Conservation (phyloP, 2,329 filamentous ascomycete genomes). For the Pezicula carpinea region DNA sequence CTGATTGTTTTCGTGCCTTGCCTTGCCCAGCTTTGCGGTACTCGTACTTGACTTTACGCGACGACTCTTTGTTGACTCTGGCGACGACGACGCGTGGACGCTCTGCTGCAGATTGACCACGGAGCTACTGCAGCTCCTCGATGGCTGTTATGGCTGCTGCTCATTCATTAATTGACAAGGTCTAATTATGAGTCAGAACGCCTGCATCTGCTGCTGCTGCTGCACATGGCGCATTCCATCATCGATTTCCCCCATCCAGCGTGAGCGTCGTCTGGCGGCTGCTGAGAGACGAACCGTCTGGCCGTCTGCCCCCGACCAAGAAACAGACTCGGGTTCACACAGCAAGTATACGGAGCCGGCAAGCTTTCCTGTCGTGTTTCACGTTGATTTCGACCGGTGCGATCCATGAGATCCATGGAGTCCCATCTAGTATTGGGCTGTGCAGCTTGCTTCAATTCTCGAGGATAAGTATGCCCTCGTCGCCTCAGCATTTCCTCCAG, state of each 20-base stretch:
- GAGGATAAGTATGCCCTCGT: constrained; percentile 27
- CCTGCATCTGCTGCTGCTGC: no score
- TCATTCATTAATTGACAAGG: constrained; percentile 9
- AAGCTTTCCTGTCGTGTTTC: constrained; percentile 24
- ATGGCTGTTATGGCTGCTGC: no score
- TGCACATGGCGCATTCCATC: constrained; percentile 20
- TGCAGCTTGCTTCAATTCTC: constrained; percentile 10
- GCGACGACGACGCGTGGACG: constrained; percentile 7
- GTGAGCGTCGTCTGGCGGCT: constrained; percentile 18
- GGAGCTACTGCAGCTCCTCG: constrained; percentile 7
- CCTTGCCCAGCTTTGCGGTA: constrained; percentile 1
- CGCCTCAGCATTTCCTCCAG: constrained; percentile 19
- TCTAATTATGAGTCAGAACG: constrained; percentile 30
- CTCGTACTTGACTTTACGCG: no score
- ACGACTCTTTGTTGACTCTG: no score
- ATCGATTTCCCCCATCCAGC: constrained; percentile 4
- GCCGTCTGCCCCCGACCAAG: constrained; percentile 27
- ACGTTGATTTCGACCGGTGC: constrained; percentile 15
- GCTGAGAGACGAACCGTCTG: constrained; percentile 27
- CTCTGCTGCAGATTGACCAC: constrained; percentile 11
- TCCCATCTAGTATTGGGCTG: constrained; percentile 22
- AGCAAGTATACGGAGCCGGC: constrained; percentile 8
- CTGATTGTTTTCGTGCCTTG: neutral
- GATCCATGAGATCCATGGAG: constrained; percentile 20
- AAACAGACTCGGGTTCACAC: constrained; percentile 21